phyloP scores from a whole-genome alignment of 495 filamentous ascomycete species.

The Opeltia flavorubescens region DNA sequence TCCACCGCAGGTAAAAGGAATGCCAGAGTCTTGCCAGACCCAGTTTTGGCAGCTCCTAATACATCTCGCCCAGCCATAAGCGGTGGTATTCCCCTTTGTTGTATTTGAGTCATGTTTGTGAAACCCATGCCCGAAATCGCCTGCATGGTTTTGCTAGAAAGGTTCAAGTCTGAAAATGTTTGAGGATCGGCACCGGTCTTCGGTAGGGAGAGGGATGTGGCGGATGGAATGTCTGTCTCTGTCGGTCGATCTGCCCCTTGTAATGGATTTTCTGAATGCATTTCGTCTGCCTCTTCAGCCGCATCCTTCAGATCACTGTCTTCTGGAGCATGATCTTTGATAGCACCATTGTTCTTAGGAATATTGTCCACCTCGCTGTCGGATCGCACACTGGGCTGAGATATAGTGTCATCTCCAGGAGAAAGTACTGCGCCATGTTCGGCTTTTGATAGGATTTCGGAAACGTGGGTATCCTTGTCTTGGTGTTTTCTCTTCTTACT shows the following conservation, averaged over 20 bases:
- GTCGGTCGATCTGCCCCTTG: conserved; percentile 13
- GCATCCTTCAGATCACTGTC: background rate
- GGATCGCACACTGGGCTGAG: no score
- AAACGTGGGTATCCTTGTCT: no score
- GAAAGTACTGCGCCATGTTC: background rate
- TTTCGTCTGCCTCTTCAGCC: conserved; percentile 16
- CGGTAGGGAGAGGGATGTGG: conserved; percentile 40
- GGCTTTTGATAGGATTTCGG: background rate
- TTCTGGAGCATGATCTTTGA: no score
- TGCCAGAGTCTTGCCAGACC: conserved; percentile 86
- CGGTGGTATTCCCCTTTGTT: conserved; percentile 75
- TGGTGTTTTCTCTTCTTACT: conserved; percentile 14
- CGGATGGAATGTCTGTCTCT: conserved; percentile 32
- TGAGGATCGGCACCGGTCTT: conserved; percentile 36
- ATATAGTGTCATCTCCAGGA: background rate
- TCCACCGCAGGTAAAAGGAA: conserved; percentile 93
- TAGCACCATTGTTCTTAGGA: no score
- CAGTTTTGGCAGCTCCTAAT: conserved; percentile 91
- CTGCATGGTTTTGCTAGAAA: conserved; percentile 76
- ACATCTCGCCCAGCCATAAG: conserved; percentile 84
- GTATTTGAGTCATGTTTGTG: conserved; percentile 91
- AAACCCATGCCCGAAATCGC: conserved; percentile 87
- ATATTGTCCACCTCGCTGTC: no score
- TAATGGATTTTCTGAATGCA: conserved; percentile 10
- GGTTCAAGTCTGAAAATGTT: conserved; percentile 66